Evolutionary conservation across 2,329 filamentous ascomycete species (phyloP).

Genomic region (Myriosclerotinia curreyana): DNA sequence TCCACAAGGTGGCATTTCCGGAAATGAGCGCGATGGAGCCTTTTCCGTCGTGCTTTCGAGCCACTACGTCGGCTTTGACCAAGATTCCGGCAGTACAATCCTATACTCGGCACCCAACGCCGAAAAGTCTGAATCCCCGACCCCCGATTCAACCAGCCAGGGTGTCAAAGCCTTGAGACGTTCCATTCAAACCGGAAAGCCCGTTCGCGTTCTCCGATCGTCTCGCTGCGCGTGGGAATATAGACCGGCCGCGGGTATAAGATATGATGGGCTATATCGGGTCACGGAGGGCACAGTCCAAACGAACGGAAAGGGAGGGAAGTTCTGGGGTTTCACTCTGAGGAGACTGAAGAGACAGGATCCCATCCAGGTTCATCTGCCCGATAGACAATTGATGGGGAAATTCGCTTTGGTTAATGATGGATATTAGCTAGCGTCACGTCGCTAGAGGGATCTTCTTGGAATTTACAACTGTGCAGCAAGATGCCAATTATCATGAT

Average conservation of each 20-base stretch:
- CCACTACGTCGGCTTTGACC: background rate
- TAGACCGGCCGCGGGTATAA: background rate
- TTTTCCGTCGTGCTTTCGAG: background rate
- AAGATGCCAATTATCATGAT: background rate
- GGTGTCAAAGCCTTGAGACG: background rate
- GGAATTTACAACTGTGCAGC: background rate
- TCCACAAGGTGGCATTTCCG: conserved; percentile 3
- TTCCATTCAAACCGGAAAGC: background rate
- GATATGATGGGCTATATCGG: conserved; percentile 11
- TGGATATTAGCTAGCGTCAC: background rate
- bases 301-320: background rate
- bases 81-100: background rate
- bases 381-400: background rate
- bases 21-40: background rate
- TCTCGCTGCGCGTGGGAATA: background rate
- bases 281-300: background rate
- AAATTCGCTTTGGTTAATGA: conserved; percentile 1
- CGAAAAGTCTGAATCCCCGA: background rate
- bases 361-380: background rate
- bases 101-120: background rate
- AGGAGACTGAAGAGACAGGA: background rate
- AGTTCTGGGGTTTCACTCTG: background rate
- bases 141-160: background rate
- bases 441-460: too few species aligned
- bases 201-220: background rate